Percentiles rank a stretch among this genome's conserved stretches.
Conservation (phyloP, 1,284 basidiomycete genomes). For the Pterula multifida region DNA sequence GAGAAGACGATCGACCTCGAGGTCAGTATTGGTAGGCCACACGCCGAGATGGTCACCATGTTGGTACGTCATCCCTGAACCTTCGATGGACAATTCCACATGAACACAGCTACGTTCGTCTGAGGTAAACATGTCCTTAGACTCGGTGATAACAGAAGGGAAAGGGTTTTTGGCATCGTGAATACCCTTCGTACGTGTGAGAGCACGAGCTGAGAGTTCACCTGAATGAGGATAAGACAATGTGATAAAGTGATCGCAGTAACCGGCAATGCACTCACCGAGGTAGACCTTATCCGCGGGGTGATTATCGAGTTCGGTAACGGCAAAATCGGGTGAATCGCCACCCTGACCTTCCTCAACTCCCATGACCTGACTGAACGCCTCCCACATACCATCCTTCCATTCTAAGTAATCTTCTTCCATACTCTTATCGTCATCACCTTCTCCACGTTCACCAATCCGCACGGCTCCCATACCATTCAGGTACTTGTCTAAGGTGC, state of each 20-base stretch:
- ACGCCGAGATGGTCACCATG: slow-evolving; percentile 97
- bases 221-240: slow-evolving; percentile 26
- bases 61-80: slow-evolving; percentile 95
- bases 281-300: slow-evolving; percentile 81
- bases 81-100: slow-evolving; percentile 89
- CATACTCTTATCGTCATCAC: slow-evolving; percentile 99
- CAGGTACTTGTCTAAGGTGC: slow-evolving; percentile 69
- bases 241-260: slow-evolving; percentile 3
- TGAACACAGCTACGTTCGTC: slow-evolving; percentile 90
- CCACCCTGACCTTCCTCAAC: slow-evolving; percentile 96
- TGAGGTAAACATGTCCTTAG: slow-evolving; percentile 78
- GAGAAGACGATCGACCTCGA: slow-evolving; percentile 85
- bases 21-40: slow-evolving; percentile 92
- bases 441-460: slow-evolving; percentile 89
- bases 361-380: slow-evolving; percentile 68
- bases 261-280: slow-evolving; percentile 34
- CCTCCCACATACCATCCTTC: slow-evolving; percentile 96
- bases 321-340: slow-evolving; percentile 90
- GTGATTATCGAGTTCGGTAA: slow-evolving; percentile 70
- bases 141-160: slow-evolving; percentile 67
- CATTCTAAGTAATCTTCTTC: slow-evolving; percentile 99
- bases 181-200: slow-evolving; percentile 85
- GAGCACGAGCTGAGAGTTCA: slow-evolving; percentile 82
- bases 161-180: slow-evolving; percentile 97
- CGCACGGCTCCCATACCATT: slow-evolving; percentile 74